These are phyloP conservation scores for Ambrosia trifida DNA, from an alignment of 129 eudicot species.

Conservation along the genomic window DNA sequence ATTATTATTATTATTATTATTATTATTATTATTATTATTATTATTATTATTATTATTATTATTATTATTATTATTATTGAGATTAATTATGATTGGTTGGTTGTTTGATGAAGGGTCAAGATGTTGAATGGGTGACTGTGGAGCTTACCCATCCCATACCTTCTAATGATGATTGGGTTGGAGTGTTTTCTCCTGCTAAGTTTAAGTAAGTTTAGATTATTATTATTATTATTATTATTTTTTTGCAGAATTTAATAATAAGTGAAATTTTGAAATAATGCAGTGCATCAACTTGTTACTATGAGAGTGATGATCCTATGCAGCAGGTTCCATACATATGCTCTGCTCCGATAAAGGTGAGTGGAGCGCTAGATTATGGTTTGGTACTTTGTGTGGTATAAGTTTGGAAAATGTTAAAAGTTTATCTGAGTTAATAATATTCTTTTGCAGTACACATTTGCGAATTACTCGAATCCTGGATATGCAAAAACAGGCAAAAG, in stretches of 20 bases:
- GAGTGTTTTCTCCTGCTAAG: constrained; percentile 90
- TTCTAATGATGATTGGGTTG: constrained; percentile 85
- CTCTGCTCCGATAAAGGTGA: constrained; percentile 81
- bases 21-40: background rate
- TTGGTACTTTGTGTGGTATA: background rate
- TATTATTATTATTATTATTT: background rate
- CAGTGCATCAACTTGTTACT: constrained; percentile 66
- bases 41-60: background rate
- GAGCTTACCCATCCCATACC: constrained; percentile 55
- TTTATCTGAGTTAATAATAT: constrained; percentile 9
- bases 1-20: background rate
- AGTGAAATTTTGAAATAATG: background rate
- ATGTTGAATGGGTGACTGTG: constrained; percentile 71
- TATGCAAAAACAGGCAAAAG: constrained; percentile 63
- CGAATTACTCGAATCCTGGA: constrained; percentile 50
- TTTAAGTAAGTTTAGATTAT: constrained; percentile 54
- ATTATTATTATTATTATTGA: background rate
- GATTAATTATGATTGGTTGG: background rate
- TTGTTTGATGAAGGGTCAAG: constrained; percentile 65
- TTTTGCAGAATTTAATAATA: background rate
- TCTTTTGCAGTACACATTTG: constrained; percentile 63
- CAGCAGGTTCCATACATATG: constrained; percentile 66
- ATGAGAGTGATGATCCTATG: constrained; percentile 35
- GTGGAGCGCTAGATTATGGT: background rate
- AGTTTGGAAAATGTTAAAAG: background rate